phyloP scores from a whole-genome alignment of 371 early-diverging fungal species.

The Mortierella sp. region DNA sequence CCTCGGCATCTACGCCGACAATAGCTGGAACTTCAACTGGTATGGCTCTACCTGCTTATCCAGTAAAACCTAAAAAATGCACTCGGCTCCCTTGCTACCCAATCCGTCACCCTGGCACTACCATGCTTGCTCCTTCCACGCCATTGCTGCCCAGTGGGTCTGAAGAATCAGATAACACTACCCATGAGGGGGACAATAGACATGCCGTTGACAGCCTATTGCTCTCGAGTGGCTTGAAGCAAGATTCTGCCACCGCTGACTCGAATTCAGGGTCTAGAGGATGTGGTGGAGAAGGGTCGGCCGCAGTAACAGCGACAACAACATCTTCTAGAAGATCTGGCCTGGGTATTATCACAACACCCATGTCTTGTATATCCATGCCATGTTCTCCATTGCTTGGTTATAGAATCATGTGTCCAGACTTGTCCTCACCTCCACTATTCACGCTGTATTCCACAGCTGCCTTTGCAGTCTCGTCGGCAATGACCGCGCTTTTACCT shows the following conservation, averaged over 20 bases:
- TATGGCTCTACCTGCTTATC: constrained; percentile 7
- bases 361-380: constrained; percentile 50
- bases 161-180: constrained; percentile 4
- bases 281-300: neutral
- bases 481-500: constrained; percentile 10
- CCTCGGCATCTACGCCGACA: neutral
- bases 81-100: constrained; percentile 46
- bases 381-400: constrained; percentile 49
- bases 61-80: constrained; percentile 31
- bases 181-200: neutral
- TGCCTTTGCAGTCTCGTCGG: constrained; percentile 13
- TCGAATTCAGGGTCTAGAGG: neutral
- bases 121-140: neutral
- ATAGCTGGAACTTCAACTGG: constrained; percentile 1
- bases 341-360: neutral
- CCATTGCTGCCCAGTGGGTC: neutral
- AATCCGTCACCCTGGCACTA: constrained; percentile 5
- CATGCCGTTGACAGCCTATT: neutral
- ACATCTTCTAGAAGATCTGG: neutral
- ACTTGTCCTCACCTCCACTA: constrained; percentile 21
- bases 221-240: neutral
- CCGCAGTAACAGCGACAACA: neutral
- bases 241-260: neutral
- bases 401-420: constrained; percentile 19
- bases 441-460: constrained; percentile 33